Evolutionary conservation across 169 alveolate genomes (phyloP).

Genomic region (Plasmodium gaboni): DNA sequence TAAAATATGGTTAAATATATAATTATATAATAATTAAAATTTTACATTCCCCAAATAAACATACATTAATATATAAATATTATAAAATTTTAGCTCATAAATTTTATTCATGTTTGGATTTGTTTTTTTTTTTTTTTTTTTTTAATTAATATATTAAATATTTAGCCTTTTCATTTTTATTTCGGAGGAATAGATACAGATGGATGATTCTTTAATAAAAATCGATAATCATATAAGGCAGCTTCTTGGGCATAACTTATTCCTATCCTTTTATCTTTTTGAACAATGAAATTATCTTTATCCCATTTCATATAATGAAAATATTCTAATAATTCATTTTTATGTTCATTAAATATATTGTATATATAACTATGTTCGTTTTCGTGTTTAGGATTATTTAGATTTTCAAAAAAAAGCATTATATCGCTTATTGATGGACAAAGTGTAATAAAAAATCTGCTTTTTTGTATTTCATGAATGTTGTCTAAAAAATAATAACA

Average conservation of each 20-base stretch:
- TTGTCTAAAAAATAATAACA: constrained; percentile 20
- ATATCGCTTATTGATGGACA: constrained; percentile 33
- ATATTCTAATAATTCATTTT: constrained; percentile 19
- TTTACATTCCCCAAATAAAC: no score
- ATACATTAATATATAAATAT: no score
- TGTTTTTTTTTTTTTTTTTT: no score
- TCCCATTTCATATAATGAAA: constrained; percentile 55
- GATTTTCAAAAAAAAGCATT: constrained; percentile 40
- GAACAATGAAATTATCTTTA: constrained; percentile 7
- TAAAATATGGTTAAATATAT: not conserved
- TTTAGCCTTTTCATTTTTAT: not conserved
- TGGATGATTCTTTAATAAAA: constrained; percentile 53
- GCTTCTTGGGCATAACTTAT: constrained; percentile 51
- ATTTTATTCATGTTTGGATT: no score
- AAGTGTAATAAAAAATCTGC: constrained; percentile 41
- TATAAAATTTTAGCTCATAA: no score
- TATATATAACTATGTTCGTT: not conserved
- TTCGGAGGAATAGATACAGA: constrained; percentile 56
- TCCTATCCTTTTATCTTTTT: constrained; percentile 55
- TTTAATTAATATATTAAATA: no score
- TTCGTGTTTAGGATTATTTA: not conserved
- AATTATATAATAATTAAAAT: not conserved
- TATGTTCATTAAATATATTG: constrained; percentile 21
- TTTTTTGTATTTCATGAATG: constrained; percentile 23
- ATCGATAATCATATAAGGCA: constrained; percentile 65